Base-by-base conservation (phyloP, 768 basidiomycete species). In the Chalciporus sphaerocephalus region DNA sequence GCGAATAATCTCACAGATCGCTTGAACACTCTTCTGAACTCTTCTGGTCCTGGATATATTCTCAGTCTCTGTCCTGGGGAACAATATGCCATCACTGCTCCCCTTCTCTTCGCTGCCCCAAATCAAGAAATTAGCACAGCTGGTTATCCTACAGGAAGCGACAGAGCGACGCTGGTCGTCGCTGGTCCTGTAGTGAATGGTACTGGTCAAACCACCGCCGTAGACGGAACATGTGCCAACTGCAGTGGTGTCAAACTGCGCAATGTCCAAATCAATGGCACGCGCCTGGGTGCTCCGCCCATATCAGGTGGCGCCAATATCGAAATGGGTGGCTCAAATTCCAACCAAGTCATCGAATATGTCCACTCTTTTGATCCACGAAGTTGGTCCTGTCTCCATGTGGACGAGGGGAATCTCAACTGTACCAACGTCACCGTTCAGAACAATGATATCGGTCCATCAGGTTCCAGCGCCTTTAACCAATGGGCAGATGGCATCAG, bases 401-500 rank as follows among this genome's bases (percentile, higher is more conserved):
- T 92, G 24, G 69, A 74, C 0, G 83, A 92, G 60, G 91, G 90
- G 4, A 62, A 73, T 25, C 70, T 85, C 28, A 70, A 63, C 8
- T 93, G 90, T 67, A 75, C 69, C 47, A 81, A 81, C 46, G 70
- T 67, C 11, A 78, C 76, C 4, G 71, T 92, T 24, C 83, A 85
- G 58, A 83, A 89, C 65, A 92, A 92, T 54, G 86, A 91, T 51
- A 81, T 92, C 34, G 91, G 86, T 4, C 87, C 88, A 2, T 83
- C 84, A 48, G 87, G 88, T 8, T 70, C 72, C 4, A 81, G 85
- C 46, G 49, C 54, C 4, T 86, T 76, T 56, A 77, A 81, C 50
- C 67, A 87, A 60, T 91, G 88, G 88, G 86, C 88, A 1, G 88
- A 90, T 57, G 88, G 88, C 5, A 83, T 91, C 55, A 87, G 85